Percentiles rank a stretch among this genome's conserved stretches.
phyloP scores from a whole-genome alignment of 768 basidiomycete genomes.

The Leccinum arenicola region DNA sequence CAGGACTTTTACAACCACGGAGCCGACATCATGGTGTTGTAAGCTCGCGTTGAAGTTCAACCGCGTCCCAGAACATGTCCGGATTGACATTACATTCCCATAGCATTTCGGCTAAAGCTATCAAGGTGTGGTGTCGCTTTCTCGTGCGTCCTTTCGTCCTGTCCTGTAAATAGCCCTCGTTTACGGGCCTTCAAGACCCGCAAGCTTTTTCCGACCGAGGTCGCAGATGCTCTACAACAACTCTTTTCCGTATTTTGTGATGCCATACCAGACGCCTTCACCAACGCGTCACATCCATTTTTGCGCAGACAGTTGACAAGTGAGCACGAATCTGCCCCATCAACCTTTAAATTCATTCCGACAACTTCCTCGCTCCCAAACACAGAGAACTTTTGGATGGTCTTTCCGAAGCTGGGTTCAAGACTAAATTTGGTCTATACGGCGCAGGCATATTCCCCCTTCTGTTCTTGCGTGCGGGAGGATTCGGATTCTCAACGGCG shows the following conservation, averaged over 20 bases:
- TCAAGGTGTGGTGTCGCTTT: constrained; percentile 1
- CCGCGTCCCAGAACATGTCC: not conserved
- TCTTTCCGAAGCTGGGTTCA: constrained; percentile 38
- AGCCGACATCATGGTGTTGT: constrained; percentile 29
- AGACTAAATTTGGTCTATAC: constrained; percentile 34
- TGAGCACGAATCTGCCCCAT: constrained; percentile 1
- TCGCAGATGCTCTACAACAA: constrained; percentile 18
- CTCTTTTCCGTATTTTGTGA: constrained; percentile 14
- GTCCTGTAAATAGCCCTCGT: not conserved
- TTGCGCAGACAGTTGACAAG: constrained; percentile 27
- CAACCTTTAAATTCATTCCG: not conserved
- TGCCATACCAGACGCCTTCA: constrained; percentile 10
- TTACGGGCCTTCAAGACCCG: not conserved
- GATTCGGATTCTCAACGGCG: constrained; percentile 20
- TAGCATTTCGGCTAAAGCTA: constrained; percentile 16
- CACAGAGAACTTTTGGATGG: constrained; percentile 36
- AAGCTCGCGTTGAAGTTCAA: not conserved
- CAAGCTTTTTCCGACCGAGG: constrained; percentile 21
- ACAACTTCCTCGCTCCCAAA: not conserved
- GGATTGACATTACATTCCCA: not conserved
- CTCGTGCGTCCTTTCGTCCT: constrained; percentile 5
- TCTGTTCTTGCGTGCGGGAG: constrained; percentile 31
- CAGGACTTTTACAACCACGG: constrained; percentile 34
- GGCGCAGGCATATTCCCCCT: constrained; percentile 33
- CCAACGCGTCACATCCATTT: constrained; percentile 17